Percentiles rank a stretch among this genome's conserved stretches.
Evolutionary conservation across 257 asterid species (phyloP).

Genomic region (Penstemon barbatus): DNA sequence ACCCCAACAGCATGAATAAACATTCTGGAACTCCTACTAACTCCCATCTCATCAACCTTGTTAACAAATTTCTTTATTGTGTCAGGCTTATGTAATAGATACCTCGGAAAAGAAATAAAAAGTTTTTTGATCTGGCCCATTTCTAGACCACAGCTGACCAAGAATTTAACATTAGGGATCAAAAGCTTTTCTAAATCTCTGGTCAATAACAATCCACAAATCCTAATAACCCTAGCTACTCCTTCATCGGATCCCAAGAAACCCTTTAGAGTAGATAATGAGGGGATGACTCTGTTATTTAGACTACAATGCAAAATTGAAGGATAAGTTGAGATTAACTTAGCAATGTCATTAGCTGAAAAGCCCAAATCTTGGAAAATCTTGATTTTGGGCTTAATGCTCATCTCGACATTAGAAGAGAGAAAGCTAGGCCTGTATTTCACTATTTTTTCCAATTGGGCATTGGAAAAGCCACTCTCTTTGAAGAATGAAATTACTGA

Average conservation of each 20-base stretch:
- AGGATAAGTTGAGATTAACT: no score
- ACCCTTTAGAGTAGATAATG: no score
- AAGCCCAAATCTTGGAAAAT: no score
- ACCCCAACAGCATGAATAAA: background rate
- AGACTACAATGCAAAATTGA: no score
- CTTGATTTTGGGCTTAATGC: conserved; percentile 30
- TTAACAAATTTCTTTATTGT: conserved; percentile 18
- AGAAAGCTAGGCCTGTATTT: conserved; percentile 25
- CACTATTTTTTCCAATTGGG: conserved; percentile 37
- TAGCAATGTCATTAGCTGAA: no score
- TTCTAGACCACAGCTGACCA: conserved; percentile 31
- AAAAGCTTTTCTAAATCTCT: conserved; percentile 31
- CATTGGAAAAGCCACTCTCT: conserved; percentile 33
- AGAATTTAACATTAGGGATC: conserved; percentile 31
- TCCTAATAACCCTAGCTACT: conserved; percentile 30
- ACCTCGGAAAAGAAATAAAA: conserved; percentile 27
- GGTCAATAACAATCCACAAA: conserved; percentile 20
- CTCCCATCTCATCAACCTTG: background rate
- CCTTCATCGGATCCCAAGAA: conserved; percentile 11
- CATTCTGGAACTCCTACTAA: conserved; percentile 18
- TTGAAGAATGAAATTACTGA: conserved; percentile 5
- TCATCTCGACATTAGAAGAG: conserved; percentile 23
- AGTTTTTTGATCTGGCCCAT: background rate
- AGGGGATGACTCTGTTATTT: no score
- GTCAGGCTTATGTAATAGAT: conserved; percentile 27